Conservation (phyloP, 257 asterid species). For the Ballota nigra region DNA sequence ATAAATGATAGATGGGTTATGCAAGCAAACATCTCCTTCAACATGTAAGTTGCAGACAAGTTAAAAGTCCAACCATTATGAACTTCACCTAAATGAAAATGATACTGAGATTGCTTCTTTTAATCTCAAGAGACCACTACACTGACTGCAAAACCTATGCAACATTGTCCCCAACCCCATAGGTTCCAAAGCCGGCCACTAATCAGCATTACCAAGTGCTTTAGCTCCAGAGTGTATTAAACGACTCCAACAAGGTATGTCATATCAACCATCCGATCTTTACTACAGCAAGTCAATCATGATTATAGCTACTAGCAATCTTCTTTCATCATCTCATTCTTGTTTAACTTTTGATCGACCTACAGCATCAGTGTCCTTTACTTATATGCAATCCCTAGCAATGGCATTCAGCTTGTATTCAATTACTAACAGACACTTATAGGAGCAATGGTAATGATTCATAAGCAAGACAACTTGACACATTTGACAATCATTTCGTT, state of each 20-base stretch:
- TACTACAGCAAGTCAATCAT: neutral
- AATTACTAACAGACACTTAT: too few relatives aligned
- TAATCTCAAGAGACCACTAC: neutral
- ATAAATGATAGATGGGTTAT: neutral
- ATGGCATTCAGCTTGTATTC: neutral
- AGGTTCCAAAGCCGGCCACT: neutral
- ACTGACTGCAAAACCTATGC: neutral
- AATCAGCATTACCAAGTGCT: neutral
- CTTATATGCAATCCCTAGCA: neutral
- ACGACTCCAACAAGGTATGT: neutral
- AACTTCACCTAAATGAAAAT: neutral
- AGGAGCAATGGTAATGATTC: too few relatives aligned
- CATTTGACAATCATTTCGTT: neutral
- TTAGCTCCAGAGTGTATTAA: neutral
- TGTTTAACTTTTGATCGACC: neutral
- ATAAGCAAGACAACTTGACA: neutral
- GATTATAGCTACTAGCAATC: neutral
- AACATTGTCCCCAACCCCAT: neutral
- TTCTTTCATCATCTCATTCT: neutral
- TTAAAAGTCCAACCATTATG: neutral
- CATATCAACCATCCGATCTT: neutral
- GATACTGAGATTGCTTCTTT: neutral
- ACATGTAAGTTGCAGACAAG: neutral
- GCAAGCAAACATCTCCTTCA: neutral
- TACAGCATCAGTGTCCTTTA: slow-evolving; percentile 1